Percentiles rank a stretch among this genome's conserved stretches.
Evolutionary conservation across 352 stramenopile species (phyloP).

Genomic region (Phytopythium mirpurense): DNA sequence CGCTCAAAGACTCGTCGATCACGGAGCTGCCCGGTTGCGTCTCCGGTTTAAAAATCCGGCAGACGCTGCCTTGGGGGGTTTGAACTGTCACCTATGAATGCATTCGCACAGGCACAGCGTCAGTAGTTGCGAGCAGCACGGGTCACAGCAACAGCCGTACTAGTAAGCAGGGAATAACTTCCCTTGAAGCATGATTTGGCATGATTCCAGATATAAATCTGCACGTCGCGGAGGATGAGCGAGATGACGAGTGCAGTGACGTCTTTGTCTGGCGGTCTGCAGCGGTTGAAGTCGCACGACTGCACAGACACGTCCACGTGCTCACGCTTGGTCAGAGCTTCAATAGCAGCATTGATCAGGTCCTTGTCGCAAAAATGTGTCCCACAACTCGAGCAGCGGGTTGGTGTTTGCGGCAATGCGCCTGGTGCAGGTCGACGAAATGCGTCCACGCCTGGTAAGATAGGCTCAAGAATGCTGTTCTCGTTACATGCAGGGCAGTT

Average conservation of each 20-base stretch:
- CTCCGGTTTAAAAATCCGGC: constrained; percentile 17
- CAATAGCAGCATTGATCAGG: constrained; percentile 4
- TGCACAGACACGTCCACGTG: background rate
- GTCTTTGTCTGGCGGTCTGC: background rate
- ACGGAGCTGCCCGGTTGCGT: background rate
- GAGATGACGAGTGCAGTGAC: background rate
- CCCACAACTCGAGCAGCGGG: constrained; percentile 2
- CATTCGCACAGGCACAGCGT: no score
- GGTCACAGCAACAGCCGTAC: no score
- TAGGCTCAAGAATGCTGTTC: background rate
- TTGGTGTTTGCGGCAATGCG: background rate
- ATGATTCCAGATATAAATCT: constrained; percentile 14
- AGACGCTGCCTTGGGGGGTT: constrained; percentile 12
- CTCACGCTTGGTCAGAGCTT: background rate
- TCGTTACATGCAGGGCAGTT: background rate
- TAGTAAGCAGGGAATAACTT: background rate
- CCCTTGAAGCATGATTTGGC: constrained; percentile 12
- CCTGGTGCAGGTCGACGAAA: background rate
- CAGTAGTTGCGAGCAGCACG: no score
- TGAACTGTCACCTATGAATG: constrained; percentile 11
- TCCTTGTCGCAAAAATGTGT: constrained; percentile 1
- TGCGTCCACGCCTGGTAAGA: constrained; percentile 6
- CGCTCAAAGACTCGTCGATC: background rate
- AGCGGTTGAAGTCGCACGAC: constrained; percentile 4
- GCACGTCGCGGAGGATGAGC: constrained; percentile 9